phyloP scores from a whole-genome alignment of 441 rosid genomes.

The Syzygium malaccense region DNA sequence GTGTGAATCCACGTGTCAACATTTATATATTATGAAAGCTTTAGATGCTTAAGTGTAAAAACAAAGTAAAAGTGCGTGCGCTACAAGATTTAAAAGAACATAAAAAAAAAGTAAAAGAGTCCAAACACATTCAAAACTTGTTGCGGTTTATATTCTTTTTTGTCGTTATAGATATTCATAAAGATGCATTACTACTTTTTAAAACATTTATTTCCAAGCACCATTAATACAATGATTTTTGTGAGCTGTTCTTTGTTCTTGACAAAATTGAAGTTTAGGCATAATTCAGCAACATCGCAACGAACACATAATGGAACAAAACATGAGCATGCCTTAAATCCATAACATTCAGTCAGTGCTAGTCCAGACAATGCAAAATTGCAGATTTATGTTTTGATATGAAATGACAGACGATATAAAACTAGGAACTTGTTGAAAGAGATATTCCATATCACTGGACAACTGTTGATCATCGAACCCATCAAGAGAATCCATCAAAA shows the following conservation, averaged over 20 bases:
- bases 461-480: not conserved
- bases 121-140: not conserved
- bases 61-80: not conserved
- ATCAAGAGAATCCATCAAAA: not conserved
- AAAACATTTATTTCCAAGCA: not conserved
- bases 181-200: not conserved
- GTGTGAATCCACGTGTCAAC: not conserved
- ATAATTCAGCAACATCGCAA: not conserved
- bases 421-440: not conserved
- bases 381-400: not conserved
- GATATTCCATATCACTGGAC: not conserved
- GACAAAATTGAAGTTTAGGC: not conserved
- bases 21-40: not conserved
- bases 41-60: not conserved
- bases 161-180: not conserved
- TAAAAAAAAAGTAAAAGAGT: not conserved
- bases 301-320: not conserved
- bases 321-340: not conserved
- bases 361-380: not conserved
- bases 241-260: not conserved
- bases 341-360: not conserved
- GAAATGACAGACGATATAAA: not conserved
- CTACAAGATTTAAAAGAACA: not conserved
- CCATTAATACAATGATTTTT: not conserved
- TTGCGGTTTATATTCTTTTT: not conserved